Conservation (phyloP, 2,329 filamentous ascomycete species). For the Colletotrichum kahawae region DNA sequence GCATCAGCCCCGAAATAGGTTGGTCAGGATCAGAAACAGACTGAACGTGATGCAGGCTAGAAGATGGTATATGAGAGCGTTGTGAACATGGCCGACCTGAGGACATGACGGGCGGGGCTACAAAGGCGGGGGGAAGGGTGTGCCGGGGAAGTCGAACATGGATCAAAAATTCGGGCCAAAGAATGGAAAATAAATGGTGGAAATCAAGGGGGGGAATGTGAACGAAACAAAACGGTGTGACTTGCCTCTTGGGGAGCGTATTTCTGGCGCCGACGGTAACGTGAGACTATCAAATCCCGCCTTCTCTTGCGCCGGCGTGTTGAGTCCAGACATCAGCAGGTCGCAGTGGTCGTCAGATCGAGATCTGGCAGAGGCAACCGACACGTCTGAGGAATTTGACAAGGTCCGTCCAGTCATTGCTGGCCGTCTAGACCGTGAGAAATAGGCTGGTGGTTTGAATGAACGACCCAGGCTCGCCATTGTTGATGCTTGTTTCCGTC, state of each 20-base stretch:
- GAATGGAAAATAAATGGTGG: neutral
- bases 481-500: slow-evolving; percentile 7
- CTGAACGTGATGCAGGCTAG: neutral
- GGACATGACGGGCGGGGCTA: neutral
- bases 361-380: slow-evolving; percentile 37
- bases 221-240: neutral
- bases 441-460: slow-evolving; percentile 51
- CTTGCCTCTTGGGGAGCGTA: slow-evolving; percentile 4
- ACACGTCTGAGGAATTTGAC: slow-evolving; percentile 54
- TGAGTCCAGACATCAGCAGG: slow-evolving; percentile 38
- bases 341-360: slow-evolving; percentile 31
- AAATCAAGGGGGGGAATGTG: neutral
- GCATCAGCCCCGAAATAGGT: neutral
- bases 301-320: slow-evolving; percentile 22
- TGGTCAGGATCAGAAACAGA: neutral
- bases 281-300: neutral
- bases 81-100: neutral
- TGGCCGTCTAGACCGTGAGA: slow-evolving; percentile 48
- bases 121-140: neutral
- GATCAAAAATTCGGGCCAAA: neutral
- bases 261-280: neutral
- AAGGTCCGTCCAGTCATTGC: slow-evolving; percentile 46
- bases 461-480: slow-evolving; percentile 58
- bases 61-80: neutral
- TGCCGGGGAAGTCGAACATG: neutral